These are phyloP conservation scores for Mycena polygramma DNA, from an alignment of 768 basidiomycete species.

Conservation along the genomic window DNA sequence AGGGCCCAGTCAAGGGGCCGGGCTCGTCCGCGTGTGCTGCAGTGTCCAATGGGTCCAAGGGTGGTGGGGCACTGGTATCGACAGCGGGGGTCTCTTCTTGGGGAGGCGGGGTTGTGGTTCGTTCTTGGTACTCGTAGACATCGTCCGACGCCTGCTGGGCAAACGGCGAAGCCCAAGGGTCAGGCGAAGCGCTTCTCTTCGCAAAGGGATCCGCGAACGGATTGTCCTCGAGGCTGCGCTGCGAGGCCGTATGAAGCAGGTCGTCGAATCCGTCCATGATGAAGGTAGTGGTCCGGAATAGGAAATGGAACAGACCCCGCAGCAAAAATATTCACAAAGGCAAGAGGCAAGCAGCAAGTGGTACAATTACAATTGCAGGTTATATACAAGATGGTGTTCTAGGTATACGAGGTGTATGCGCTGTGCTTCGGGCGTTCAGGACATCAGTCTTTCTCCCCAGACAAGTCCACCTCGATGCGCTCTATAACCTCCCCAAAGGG, in stretches of 20 bases:
- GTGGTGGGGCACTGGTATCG: constrained; percentile 45
- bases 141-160: constrained; percentile 46
- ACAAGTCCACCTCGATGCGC: constrained; percentile 82
- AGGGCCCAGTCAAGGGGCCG: constrained; percentile 29
- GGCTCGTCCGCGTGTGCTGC: constrained; percentile 47
- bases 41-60: constrained; percentile 58
- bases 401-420: constrained; percentile 9
- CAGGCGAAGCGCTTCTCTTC: constrained; percentile 76
- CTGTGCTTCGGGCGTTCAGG: constrained; percentile 52
- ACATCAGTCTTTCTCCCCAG: constrained; percentile 86
- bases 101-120: constrained; percentile 32
- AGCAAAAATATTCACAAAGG: neutral
- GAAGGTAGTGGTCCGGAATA: constrained; percentile 15
- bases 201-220: constrained; percentile 82
- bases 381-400: constrained; percentile 22
- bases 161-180: constrained; percentile 81
- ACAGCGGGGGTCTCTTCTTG: constrained; percentile 37
- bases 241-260: constrained; percentile 68
- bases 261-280: constrained; percentile 86
- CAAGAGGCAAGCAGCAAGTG: neutral
- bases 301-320: neutral
- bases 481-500: constrained; percentile 74
- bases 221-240: constrained; percentile 75
- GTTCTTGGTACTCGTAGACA: constrained; percentile 34
- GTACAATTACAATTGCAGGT: constrained; percentile 27